These are phyloP conservation scores for Plasmodium malariae DNA, from an alignment of 169 alveolate genomes.

Conservation along the genomic window DNA sequence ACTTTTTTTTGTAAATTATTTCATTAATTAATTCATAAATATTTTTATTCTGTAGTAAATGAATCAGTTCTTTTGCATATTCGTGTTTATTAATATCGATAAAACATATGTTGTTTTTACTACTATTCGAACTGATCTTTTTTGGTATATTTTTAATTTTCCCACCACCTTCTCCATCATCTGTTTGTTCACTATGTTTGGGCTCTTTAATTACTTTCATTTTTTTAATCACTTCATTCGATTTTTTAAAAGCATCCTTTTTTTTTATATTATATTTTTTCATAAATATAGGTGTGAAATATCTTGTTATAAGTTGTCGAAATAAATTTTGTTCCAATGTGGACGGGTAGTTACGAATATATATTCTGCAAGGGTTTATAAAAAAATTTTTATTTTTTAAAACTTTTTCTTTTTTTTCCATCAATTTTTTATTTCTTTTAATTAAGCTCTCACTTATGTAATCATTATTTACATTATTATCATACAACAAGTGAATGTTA, in stretches of 20 bases:
- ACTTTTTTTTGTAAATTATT: conserved; percentile 53
- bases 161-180: neutral
- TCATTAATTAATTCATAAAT: conserved; percentile 40
- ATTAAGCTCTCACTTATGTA: conserved; percentile 27
- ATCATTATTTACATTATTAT: conserved; percentile 64
- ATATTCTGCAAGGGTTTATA: conserved; percentile 75
- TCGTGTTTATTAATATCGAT: conserved; percentile 70
- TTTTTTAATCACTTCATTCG: conserved; percentile 54
- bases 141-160: neutral
- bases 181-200: neutral
- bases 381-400: conserved; percentile 72
- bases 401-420: conserved; percentile 64
- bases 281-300: conserved; percentile 76
- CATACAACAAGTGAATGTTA: conserved; percentile 66
- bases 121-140: neutral
- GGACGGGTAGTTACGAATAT: conserved; percentile 68
- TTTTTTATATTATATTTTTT: conserved; percentile 57
- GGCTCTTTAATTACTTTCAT: conserved; percentile 51
- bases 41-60: conserved; percentile 62
- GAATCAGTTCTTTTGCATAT: conserved; percentile 48
- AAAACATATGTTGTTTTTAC: conserved; percentile 53
- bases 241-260: conserved; percentile 68
- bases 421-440: conserved; percentile 46
- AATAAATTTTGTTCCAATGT: conserved; percentile 47
- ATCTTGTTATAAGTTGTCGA: conserved; percentile 48